Conservation (phyloP, 164 flowering plant genomes). For the Nymphaea colorata region DNA sequence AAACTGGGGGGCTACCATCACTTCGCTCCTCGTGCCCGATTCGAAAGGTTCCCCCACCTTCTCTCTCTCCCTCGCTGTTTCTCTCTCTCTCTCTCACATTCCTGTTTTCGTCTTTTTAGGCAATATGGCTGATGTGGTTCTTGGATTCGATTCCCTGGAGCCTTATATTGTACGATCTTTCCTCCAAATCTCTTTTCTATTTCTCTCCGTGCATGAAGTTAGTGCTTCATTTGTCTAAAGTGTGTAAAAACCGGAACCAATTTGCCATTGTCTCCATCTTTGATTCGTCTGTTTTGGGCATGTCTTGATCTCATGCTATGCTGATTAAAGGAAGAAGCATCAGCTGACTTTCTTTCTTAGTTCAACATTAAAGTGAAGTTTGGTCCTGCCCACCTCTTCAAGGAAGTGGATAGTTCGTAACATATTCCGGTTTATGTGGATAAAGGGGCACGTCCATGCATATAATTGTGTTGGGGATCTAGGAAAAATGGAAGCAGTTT, state of each 20-base stretch:
- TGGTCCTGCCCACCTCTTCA: too few relatives aligned
- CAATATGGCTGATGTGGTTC: slow-evolving; percentile 42
- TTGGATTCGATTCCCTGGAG: slow-evolving; percentile 49
- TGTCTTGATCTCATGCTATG: too few relatives aligned
- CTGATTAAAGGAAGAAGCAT: too few relatives aligned
- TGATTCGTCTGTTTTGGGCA: too few relatives aligned
- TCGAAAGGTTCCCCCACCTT: slow-evolving; percentile 38
- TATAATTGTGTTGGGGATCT: background rate
- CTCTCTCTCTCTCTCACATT: slow-evolving; percentile 1
- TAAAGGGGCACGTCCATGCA: background rate
- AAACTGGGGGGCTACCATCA: slow-evolving; percentile 75
- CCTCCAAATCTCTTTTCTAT: background rate
- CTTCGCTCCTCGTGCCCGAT: slow-evolving; percentile 65
- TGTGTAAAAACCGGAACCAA: too few relatives aligned
- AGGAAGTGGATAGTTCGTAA: too few relatives aligned
- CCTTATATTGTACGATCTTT: slow-evolving; percentile 30
- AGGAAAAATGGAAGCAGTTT: background rate
- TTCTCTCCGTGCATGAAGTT: background rate
- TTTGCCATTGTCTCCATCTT: too few relatives aligned
- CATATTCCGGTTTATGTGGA: too few relatives aligned
- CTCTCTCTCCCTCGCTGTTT: background rate
- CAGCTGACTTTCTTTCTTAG: too few relatives aligned
- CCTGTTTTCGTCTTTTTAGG: slow-evolving; percentile 17
- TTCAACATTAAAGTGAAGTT: too few relatives aligned
- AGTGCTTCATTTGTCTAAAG: too few relatives aligned